A percentile compares a stretch with the other conserved stretches of the same genome.
phyloP scores from a whole-genome alignment of 257 asterid species.

The Capsicum pubescens region DNA sequence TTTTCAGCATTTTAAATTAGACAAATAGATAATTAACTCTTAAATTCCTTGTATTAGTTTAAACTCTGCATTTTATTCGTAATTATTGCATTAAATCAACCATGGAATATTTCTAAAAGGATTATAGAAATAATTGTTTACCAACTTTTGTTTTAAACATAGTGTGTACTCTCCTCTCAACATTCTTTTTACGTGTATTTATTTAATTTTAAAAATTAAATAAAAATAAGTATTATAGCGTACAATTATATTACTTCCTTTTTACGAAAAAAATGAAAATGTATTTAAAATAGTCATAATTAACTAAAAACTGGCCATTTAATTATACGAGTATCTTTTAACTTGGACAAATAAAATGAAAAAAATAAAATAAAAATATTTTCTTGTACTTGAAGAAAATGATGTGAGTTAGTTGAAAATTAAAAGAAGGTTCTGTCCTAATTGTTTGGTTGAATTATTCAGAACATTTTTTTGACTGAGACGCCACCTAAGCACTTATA shows the following conservation, averaged over 20 bases:
- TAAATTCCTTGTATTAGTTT: neutral
- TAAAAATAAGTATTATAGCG: neutral
- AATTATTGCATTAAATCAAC: neutral
- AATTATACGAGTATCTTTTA: neutral
- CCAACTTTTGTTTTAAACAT: too few relatives aligned
- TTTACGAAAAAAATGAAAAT: neutral
- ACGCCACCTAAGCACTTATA: neutral
- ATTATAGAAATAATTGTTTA: neutral
- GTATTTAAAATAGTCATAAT: neutral
- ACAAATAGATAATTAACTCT: neutral
- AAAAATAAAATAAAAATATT: neutral
- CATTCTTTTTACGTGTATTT: neutral
- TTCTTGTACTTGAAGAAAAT: neutral
- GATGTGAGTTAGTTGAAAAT: neutral
- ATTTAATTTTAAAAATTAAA: neutral
- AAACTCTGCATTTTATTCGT: neutral
- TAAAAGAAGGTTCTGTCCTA: conserved; percentile 15
- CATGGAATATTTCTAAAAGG: neutral
- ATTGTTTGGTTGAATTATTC: neutral
- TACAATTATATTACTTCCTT: neutral
- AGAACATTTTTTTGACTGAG: neutral
- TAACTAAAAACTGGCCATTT: neutral
- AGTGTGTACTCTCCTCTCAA: neutral
- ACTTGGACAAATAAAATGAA: neutral
- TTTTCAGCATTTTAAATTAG: neutral